Evolutionary conservation across 192 early-diverging fungal genomes (phyloP).

Genomic region (Coemansia nantahalensis): DNA sequence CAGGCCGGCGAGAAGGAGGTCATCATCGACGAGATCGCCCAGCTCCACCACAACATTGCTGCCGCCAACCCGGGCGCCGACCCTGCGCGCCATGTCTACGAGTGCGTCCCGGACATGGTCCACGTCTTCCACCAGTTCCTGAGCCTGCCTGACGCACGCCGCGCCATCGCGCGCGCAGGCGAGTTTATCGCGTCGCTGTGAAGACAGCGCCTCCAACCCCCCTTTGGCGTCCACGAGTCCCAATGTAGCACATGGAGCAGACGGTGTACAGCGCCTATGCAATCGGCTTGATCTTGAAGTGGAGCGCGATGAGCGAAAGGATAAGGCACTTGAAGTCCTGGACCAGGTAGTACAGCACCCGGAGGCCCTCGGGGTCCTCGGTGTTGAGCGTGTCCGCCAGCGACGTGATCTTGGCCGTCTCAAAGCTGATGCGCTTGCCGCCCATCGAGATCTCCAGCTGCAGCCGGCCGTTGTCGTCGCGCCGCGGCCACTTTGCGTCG

Average conservation of each 20-base stretch:
- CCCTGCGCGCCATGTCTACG: conserved; percentile 16
- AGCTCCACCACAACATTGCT: conserved; percentile 30
- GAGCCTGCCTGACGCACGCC: conserved; percentile 14
- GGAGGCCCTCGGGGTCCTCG: conserved; percentile 91
- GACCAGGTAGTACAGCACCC: conserved; percentile 94
- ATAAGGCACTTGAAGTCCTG: conserved; percentile 97
- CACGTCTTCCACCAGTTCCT: conserved; percentile 47
- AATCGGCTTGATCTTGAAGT: conserved; percentile 78
- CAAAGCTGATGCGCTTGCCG: conserved; percentile 72
- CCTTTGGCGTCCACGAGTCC: too few relatives aligned
- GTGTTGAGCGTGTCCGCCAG: conserved; percentile 86
- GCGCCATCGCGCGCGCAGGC: conserved; percentile 22
- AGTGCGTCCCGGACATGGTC: conserved; percentile 43
- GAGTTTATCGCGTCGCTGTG: conserved; percentile 30
- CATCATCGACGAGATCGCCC: conserved; percentile 31
- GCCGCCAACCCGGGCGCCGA: conserved; percentile 18
- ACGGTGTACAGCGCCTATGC: too few relatives aligned
- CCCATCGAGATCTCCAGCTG: conserved; percentile 94
- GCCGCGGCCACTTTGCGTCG: conserved; percentile 87
- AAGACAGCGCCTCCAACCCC: too few relatives aligned
- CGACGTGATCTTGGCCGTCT: conserved; percentile 91
- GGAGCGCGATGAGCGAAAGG: conserved; percentile 90
- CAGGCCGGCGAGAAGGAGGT: conserved; percentile 45
- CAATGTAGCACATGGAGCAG: too few relatives aligned
- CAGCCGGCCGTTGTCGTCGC: conserved; percentile 85